These are phyloP conservation scores for Phaeotremella fagi DNA, from an alignment of 768 basidiomycete species.

Conservation along the genomic window DNA sequence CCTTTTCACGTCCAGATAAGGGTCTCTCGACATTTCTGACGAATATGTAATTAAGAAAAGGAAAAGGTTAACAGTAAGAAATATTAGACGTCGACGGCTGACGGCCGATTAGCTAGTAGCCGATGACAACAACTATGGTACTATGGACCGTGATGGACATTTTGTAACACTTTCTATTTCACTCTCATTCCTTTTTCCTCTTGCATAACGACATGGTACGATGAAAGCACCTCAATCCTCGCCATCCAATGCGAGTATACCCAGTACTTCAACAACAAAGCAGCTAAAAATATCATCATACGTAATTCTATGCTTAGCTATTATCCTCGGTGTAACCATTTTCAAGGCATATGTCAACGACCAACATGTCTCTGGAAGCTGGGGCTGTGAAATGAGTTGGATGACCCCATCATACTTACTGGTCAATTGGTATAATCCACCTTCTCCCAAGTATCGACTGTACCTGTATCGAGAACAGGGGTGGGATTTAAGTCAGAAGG, in stretches of 20 bases:
- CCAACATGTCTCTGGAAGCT: conserved; percentile 26
- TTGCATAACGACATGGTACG: no score
- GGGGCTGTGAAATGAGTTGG: conserved; percentile 46
- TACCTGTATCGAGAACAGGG: conserved; percentile 85
- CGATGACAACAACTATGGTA: background rate
- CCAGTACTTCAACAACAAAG: no score
- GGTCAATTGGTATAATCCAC: conserved; percentile 65
- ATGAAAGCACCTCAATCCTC: no score
- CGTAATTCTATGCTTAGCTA: background rate
- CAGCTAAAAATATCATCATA: background rate
- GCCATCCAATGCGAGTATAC: no score
- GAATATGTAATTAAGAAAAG: background rate
- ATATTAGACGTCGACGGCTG: no score
- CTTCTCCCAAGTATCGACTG: conserved; percentile 72
- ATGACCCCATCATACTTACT: conserved; percentile 71
- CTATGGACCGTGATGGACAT: background rate
- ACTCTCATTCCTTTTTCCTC: background rate
- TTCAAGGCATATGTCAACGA: conserved; percentile 14
- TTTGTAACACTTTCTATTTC: background rate
- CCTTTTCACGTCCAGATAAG: conserved; percentile 43
- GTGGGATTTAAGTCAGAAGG: conserved; percentile 65
- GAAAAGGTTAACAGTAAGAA: background rate
- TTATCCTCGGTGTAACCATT: conserved; percentile 9
- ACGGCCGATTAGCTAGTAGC: no score
- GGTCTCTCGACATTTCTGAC: conserved; percentile 35